These are phyloP conservation scores for Cyclotella cryptica DNA, from an alignment of 108 stramenopile genomes.

Conservation along the genomic window DNA sequence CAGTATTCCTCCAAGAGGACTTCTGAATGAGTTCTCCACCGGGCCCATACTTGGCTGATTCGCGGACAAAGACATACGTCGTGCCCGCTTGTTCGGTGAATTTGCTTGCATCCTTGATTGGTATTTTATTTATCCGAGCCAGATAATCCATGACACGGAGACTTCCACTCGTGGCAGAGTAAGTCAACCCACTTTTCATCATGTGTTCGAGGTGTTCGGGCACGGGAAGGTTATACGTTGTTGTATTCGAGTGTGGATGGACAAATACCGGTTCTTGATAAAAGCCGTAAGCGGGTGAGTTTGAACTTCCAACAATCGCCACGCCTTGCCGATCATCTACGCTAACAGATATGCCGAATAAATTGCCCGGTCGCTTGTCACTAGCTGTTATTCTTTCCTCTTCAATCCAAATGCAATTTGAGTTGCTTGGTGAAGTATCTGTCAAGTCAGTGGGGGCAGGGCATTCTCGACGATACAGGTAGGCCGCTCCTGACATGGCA, in stretches of 20 bases:
- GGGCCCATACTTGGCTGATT: constrained; percentile 37
- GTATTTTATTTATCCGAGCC: constrained; percentile 14
- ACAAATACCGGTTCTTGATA: constrained; percentile 49
- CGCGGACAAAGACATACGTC: constrained; percentile 66
- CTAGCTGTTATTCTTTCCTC: constrained; percentile 62
- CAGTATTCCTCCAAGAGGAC: constrained; percentile 56
- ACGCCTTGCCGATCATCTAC: constrained; percentile 60
- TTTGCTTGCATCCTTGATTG: constrained; percentile 22
- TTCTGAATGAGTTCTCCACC: constrained; percentile 35
- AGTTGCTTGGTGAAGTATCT: constrained; percentile 39
- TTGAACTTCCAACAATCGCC: constrained; percentile 65
- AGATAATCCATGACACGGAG: constrained; percentile 41
- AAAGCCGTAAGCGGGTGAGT: constrained; percentile 46
- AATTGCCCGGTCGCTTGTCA: constrained; percentile 66
- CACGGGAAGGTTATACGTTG: constrained; percentile 25
- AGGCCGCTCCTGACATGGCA: constrained; percentile 72
- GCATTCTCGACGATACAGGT: constrained; percentile 62
- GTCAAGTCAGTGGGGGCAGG: constrained; percentile 11
- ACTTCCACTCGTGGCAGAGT: constrained; percentile 42
- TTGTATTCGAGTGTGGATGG: constrained; percentile 37
- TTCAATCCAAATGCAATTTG: constrained; percentile 65
- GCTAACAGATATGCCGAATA: constrained; percentile 66
- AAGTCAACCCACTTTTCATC: constrained; percentile 33
- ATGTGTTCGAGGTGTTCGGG: constrained; percentile 31
- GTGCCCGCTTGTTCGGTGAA: constrained; percentile 66